A percentile compares a stretch with the other conserved stretches of the same genome.
Conservation (phyloP, 1,139 yeast genomes). For the Hansenula lynferdii region DNA sequence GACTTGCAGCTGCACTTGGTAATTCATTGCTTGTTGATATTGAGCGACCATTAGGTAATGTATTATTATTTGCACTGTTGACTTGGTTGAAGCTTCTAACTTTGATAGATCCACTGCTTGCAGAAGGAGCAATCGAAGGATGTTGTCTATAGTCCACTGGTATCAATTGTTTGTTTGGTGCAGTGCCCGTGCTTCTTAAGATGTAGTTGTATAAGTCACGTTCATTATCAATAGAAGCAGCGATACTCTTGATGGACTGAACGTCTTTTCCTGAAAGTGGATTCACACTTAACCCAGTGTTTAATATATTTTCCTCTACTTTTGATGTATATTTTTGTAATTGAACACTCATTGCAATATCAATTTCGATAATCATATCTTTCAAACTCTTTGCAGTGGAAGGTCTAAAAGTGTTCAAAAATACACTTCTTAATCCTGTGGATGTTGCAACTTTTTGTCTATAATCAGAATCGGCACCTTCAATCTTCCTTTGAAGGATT, state of each 20-base stretch:
- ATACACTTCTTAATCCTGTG: slow-evolving; percentile 68
- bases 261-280: slow-evolving; percentile 54
- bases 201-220: slow-evolving; percentile 73
- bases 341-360: slow-evolving; percentile 83
- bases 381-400: slow-evolving; percentile 67
- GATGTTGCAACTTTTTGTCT: slow-evolving; percentile 70
- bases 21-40: slow-evolving; percentile 27
- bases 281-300: slow-evolving; percentile 76
- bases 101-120: slow-evolving; percentile 16
- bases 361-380: slow-evolving; percentile 78
- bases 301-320: slow-evolving; percentile 77
- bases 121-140: slow-evolving; percentile 45
- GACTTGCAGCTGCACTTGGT: not conserved
- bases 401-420: slow-evolving; percentile 73
- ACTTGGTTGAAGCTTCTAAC: slow-evolving; percentile 7
- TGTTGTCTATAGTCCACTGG: slow-evolving; percentile 80
- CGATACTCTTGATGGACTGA: slow-evolving; percentile 69
- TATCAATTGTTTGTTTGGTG: slow-evolving; percentile 35
- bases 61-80: slow-evolving; percentile 23
- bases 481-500: slow-evolving; percentile 76
- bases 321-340: slow-evolving; percentile 85
- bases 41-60: slow-evolving; percentile 24
- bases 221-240: slow-evolving; percentile 77
- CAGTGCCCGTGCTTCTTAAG: slow-evolving; percentile 38
- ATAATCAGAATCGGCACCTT: slow-evolving; percentile 81